Evolutionary conservation across 345 rosid genomes (phyloP).

Genomic region (Eucalyptus erythrocorys): DNA sequence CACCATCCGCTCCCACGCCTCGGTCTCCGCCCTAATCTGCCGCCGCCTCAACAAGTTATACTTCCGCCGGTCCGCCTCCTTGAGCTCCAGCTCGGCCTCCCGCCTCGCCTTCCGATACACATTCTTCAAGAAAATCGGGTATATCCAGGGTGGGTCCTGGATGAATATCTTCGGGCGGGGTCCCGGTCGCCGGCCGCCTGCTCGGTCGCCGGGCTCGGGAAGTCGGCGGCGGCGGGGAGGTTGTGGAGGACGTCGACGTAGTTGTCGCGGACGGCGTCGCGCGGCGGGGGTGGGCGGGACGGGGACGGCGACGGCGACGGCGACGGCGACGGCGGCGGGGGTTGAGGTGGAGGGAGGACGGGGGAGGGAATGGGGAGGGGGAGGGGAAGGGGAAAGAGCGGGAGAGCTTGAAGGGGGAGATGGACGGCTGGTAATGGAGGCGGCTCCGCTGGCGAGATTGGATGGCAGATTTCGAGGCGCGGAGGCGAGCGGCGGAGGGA

Average conservation of each 20-base stretch:
- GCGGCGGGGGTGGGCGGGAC: constrained; percentile 11
- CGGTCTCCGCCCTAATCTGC: constrained; percentile 83
- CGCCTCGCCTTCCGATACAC: constrained; percentile 25
- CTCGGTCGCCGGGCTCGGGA: background rate
- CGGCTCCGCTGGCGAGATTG: background rate
- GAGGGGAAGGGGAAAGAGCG: background rate
- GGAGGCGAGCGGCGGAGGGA: background rate
- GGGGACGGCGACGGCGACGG: constrained; percentile 8
- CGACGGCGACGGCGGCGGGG: too few species aligned
- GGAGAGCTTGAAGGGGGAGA: background rate
- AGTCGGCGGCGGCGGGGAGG: background rate
- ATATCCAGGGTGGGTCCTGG: constrained; percentile 80
- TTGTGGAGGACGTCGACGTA: constrained; percentile 32
- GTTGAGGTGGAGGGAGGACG: constrained; percentile 12
- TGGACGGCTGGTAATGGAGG: background rate
- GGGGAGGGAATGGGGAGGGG: constrained; percentile 9
- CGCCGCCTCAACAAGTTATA: constrained; percentile 59
- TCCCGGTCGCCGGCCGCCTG: constrained; percentile 5
- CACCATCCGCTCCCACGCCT: constrained; percentile 81
- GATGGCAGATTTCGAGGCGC: background rate
- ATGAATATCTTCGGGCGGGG: constrained; percentile 29
- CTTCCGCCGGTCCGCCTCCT: constrained; percentile 47
- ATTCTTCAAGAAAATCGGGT: constrained; percentile 55
- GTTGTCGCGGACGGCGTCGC: constrained; percentile 14
- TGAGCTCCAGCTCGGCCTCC: constrained; percentile 32